Evolutionary conservation across 805 yeast genomes (phyloP).

Genomic region (Candida insectorum): DNA sequence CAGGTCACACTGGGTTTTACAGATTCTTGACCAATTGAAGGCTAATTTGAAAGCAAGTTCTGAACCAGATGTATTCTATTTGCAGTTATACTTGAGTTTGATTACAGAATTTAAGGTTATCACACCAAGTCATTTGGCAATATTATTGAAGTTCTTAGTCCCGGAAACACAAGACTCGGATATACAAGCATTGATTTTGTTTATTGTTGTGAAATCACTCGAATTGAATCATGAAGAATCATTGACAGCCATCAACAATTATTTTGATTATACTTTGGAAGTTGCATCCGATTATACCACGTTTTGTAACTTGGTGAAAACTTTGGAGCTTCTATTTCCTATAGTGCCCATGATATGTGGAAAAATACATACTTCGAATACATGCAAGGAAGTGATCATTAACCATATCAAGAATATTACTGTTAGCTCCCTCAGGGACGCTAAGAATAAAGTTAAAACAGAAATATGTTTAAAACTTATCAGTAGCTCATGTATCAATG

Average conservation of each 20-base stretch:
- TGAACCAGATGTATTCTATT: slow-evolving; percentile 10
- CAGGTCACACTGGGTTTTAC: slow-evolving; percentile 1
- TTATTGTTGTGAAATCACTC: slow-evolving; percentile 20
- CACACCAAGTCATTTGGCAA: slow-evolving; percentile 18
- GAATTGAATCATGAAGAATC: slow-evolving; percentile 15
- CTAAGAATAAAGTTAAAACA: slow-evolving; percentile 2
- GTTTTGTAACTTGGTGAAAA: slow-evolving; percentile 19
- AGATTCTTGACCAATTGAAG: slow-evolving; percentile 8
- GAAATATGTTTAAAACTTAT: slow-evolving; percentile 12
- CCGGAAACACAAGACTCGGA: slow-evolving; percentile 12
- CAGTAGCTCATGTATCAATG: slow-evolving; percentile 46
- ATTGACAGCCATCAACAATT: slow-evolving; percentile 16
- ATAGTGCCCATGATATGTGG: slow-evolving; percentile 21
- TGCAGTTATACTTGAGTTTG: slow-evolving; percentile 18
- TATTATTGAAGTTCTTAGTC: slow-evolving; percentile 16
- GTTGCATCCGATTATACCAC: slow-evolving; percentile 4
- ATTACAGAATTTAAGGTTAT: slow-evolving; percentile 16
- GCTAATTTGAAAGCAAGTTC: slow-evolving; percentile 7
- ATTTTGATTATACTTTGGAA: slow-evolving; percentile 20
- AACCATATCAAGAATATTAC: slow-evolving; percentile 11
- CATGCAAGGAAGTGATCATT: slow-evolving; percentile 15
- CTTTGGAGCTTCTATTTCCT: slow-evolving; percentile 25
- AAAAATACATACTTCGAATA: slow-evolving; percentile 19
- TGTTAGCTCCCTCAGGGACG: slow-evolving; percentile 3
- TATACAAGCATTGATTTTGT: slow-evolving; percentile 15